Evolutionary conservation across 1,139 yeast genomes (phyloP).

Genomic region (Candida frijolesensis): DNA sequence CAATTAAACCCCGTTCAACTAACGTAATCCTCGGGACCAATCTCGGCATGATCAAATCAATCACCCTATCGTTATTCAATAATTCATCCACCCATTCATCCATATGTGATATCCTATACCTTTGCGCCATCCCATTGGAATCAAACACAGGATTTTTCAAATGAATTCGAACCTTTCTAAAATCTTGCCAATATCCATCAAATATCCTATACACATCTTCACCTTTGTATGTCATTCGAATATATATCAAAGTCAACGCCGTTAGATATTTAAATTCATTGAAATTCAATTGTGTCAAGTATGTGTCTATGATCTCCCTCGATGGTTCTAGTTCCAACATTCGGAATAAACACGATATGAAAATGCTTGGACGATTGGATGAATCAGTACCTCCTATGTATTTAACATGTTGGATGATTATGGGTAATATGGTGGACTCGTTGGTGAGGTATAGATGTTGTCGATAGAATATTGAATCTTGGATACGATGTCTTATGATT

Average conservation of each 20-base stretch:
- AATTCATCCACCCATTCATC: constrained; percentile 65
- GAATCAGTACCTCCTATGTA: constrained; percentile 53
- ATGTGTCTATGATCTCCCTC: constrained; percentile 51
- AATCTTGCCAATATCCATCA: constrained; percentile 58
- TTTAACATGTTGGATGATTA: constrained; percentile 39
- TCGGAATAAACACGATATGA: constrained; percentile 64
- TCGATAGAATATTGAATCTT: constrained; percentile 71
- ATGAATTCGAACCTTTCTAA: constrained; percentile 46
- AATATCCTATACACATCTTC: constrained; percentile 48
- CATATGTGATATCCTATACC: constrained; percentile 44
- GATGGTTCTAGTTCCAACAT: constrained; percentile 65
- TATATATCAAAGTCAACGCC: constrained; percentile 59
- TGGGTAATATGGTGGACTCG: constrained; percentile 48
- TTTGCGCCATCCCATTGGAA: constrained; percentile 22
- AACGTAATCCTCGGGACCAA: constrained; percentile 40
- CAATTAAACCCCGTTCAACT: constrained; percentile 42
- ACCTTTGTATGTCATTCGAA: constrained; percentile 43
- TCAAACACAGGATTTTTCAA: constrained; percentile 31
- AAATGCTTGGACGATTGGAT: constrained; percentile 57
- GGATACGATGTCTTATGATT: constrained; percentile 66
- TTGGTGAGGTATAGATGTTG: constrained; percentile 61
- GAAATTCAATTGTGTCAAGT: constrained; percentile 44
- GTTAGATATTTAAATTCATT: constrained; percentile 68
- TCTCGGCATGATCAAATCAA: constrained; percentile 65
- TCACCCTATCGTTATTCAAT: constrained; percentile 50